These are phyloP conservation scores for Mucor racemosus DNA, from an alignment of 371 early-diverging fungal species.

Conservation along the genomic window DNA sequence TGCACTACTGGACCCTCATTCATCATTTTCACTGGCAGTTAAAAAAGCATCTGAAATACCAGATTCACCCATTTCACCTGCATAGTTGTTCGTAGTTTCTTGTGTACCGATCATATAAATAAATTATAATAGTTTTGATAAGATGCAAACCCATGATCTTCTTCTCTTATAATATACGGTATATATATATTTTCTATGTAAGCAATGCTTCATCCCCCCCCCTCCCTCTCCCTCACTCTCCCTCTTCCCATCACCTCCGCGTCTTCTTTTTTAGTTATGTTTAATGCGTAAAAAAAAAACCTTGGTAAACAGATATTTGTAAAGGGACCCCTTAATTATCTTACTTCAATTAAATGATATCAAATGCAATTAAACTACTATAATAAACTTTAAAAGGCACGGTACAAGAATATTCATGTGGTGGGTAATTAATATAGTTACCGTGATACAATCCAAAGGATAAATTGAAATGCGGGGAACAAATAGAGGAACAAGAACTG, in stretches of 20 bases:
- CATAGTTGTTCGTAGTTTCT: not conserved
- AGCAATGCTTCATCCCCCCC: no score
- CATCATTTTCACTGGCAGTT: constrained; percentile 15
- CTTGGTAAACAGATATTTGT: no score
- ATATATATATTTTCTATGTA: no score
- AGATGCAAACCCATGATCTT: constrained; percentile 4
- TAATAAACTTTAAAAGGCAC: no score
- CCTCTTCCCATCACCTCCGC: not conserved
- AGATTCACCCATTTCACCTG: constrained; percentile 4
- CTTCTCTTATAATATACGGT: not conserved
- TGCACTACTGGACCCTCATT: constrained; percentile 7
- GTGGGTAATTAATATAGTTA: not conserved
- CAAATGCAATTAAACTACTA: no score
- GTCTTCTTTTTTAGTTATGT: not conserved
- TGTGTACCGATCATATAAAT: not conserved
- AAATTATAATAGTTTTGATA: constrained; percentile 1
- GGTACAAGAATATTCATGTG: not conserved
- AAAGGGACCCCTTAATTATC: no score
- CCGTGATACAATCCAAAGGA: constrained; percentile 3
- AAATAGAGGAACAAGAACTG: constrained; percentile 10
- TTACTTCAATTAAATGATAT: no score
- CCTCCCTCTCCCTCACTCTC: no score
- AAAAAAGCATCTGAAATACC: constrained; percentile 21
- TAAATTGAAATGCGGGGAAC: constrained; percentile 17
- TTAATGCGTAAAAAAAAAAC: no score